A percentile compares a stretch with the other conserved stretches of the same genome.
phyloP scores from a whole-genome alignment of 164 flowering plant genomes.

The Paratinospora sagittata region DNA sequence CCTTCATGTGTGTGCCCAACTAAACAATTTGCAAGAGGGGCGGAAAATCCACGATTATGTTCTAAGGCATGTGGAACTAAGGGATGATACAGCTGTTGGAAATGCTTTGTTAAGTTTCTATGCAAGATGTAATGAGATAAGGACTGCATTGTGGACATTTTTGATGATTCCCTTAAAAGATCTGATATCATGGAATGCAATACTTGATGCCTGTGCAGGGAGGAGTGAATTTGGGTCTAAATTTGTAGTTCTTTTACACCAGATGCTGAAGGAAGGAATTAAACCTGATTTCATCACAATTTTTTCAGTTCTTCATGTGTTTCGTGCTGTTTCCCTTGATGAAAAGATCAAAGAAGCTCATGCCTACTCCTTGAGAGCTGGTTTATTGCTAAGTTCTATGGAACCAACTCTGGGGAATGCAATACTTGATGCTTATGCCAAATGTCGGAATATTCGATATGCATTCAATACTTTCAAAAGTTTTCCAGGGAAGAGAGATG shows the following conservation, averaged over 20 bases:
- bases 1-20: constrained; percentile 60
- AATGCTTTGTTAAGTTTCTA: constrained; percentile 71
- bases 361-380: constrained; percentile 40
- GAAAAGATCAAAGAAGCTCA: constrained; percentile 57
- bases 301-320: constrained; percentile 38
- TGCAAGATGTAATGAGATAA: constrained; percentile 42
- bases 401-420: constrained; percentile 54
- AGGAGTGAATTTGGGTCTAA: constrained; percentile 17
- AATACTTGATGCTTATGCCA: constrained; percentile 70
- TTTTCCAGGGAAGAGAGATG: constrained; percentile 37
- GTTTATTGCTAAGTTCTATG: constrained; percentile 20
- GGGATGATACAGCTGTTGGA: constrained; percentile 40
- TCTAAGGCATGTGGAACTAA: constrained; percentile 31
- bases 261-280: constrained; percentile 46
- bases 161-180: constrained; percentile 39
- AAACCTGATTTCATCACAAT: constrained; percentile 63
- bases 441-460: constrained; percentile 52
- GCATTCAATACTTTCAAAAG: constrained; percentile 50
- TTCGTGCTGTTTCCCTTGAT: constrained; percentile 19
- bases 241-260: constrained; percentile 29
- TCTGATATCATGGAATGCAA: constrained; percentile 75
- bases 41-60: constrained; percentile 55
- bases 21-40: constrained; percentile 34
- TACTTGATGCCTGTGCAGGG: constrained; percentile 55
- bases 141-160: constrained; percentile 46